phyloP scores from a whole-genome alignment of 2,329 filamentous ascomycete genomes.

The Apiospora koreana region DNA sequence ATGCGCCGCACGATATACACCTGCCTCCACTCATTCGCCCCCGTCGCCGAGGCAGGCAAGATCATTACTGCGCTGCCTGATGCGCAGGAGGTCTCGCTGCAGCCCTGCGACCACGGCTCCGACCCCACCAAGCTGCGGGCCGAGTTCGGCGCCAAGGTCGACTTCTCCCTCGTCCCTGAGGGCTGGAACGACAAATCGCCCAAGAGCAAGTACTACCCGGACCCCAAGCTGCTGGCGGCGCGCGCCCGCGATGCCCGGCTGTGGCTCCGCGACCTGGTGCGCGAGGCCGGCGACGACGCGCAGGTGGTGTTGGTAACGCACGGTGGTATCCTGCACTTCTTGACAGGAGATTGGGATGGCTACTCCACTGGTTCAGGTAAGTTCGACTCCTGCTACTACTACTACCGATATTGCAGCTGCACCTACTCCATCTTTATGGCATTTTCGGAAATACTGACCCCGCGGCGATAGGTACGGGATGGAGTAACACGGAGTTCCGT shows the following conservation, averaged over 20 bases:
- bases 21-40: conserved; percentile 67
- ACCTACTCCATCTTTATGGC: background rate
- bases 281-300: conserved; percentile 47
- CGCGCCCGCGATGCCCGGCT: conserved; percentile 62
- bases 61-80: conserved; percentile 70
- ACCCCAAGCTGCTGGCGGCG: conserved; percentile 53
- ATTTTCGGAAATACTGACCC: background rate
- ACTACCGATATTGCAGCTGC: background rate
- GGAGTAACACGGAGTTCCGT: conserved; percentile 73
- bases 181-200: conserved; percentile 72
- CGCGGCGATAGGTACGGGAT: conserved; percentile 61
- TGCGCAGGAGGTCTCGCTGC: conserved; percentile 74
- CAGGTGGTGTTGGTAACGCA: conserved; percentile 80
- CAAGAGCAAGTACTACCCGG: conserved; percentile 47
- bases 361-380: conserved; percentile 36
- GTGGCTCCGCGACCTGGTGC: conserved; percentile 53
- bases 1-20: conserved; percentile 82
- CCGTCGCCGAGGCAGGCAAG: conserved; percentile 46
- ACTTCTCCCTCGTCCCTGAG: conserved; percentile 60
- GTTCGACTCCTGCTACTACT: conserved; percentile 19
- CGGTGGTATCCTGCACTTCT: conserved; percentile 80
- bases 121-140: conserved; percentile 51
- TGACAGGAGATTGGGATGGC: conserved; percentile 78
- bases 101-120: conserved; percentile 77
- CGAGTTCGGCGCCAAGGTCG: conserved; percentile 64